Evolutionary conservation across 75 land plant species (phyloP).

Genomic region (Chamaecyparis obtusa): DNA sequence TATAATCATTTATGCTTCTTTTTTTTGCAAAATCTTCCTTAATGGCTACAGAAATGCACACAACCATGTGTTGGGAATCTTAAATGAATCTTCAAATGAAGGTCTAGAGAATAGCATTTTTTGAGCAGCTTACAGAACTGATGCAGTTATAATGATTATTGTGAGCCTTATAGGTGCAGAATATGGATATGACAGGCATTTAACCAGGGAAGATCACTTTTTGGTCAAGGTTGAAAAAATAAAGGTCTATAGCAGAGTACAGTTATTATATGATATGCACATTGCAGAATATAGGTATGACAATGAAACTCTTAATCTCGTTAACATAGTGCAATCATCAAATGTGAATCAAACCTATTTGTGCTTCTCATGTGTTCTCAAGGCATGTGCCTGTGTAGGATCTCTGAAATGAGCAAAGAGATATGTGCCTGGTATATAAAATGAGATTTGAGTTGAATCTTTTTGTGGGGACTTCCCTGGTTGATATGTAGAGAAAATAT

Average conservation of each 20-base stretch:
- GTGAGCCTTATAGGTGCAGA: no score
- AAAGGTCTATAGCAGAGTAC: constrained; percentile 61
- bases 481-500: constrained; percentile 37
- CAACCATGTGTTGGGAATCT: no score
- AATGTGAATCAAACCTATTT: constrained; percentile 1
- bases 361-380: constrained; percentile 35
- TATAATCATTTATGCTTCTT: no score
- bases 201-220: constrained; percentile 10
- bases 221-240: constrained; percentile 13
- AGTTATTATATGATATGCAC: constrained; percentile 53
- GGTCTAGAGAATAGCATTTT: no score
- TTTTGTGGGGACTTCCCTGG: constrained; percentile 37
- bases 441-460: constrained; percentile 31
- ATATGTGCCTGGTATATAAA: constrained; percentile 33
- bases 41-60: no score
- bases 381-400: constrained; percentile 48
- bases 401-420: constrained; percentile 18
- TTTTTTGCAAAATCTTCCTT: no score
- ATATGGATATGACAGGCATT: no score
- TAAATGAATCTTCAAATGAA: no score
- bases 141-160: no score
- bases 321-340: constrained; percentile 15
- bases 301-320: constrained; percentile 22
- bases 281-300: constrained; percentile 29
- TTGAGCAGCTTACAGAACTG: no score